Percentiles rank a stretch among this genome's conserved stretches.
phyloP scores from a whole-genome alignment of 1,139 yeast genomes.

The Lipomyces yarrowii region DNA sequence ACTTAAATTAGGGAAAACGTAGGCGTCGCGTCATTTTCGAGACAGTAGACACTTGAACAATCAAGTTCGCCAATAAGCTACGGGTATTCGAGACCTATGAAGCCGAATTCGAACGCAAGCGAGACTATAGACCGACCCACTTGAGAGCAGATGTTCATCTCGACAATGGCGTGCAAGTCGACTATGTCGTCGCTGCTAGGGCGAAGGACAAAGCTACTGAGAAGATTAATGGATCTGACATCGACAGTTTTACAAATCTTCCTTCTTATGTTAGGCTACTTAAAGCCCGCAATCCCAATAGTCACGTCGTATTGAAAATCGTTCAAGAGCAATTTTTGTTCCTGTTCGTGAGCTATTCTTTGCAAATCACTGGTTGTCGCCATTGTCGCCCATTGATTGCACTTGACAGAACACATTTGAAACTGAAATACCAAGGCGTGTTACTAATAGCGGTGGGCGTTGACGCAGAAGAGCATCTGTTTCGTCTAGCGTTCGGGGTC shows the following conservation, averaged over 20 bases:
- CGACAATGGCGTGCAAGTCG: not conserved
- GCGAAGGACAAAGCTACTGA: not conserved
- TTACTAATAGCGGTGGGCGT: not conserved
- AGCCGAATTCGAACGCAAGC: not conserved
- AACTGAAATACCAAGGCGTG: not conserved
- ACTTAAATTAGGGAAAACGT: no score
- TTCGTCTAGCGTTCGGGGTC: not conserved
- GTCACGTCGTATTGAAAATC: not conserved
- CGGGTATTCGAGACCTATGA: not conserved
- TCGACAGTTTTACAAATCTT: not conserved
- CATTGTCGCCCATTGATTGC: not conserved
- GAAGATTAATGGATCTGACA: not conserved
- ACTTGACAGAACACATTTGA: not conserved
- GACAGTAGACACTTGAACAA: not conserved
- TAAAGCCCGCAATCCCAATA: not conserved
- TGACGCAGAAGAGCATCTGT: not conserved
- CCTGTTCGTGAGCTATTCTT: not conserved
- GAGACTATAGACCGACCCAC: not conserved
- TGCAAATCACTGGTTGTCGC: not conserved
- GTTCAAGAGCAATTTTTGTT: not conserved
- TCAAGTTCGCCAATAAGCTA: not conserved
- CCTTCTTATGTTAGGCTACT: not conserved
- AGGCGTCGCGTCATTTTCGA: no score
- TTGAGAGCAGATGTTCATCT: conserved; percentile 4
- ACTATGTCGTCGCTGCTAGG: not conserved